phyloP scores from a whole-genome alignment of 2,329 filamentous ascomycete genomes.

The Pyrenochaeta sp. region DNA sequence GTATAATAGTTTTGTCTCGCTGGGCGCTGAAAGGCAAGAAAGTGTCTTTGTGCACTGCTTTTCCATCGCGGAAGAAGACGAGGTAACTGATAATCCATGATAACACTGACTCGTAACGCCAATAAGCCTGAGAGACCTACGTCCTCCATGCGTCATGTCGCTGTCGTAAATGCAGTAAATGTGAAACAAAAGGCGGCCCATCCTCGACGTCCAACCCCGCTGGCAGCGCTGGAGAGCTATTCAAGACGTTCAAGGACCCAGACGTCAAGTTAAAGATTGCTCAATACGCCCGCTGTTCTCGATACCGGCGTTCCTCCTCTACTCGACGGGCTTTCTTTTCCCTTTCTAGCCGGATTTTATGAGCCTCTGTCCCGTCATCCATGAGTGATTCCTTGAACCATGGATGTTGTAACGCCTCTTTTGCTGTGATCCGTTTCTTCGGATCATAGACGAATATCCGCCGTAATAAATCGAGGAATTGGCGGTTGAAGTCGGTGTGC shows the following conservation, averaged over 20 bases:
- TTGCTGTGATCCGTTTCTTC: constrained; percentile 70
- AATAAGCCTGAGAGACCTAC: constrained; percentile 32
- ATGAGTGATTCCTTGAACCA: constrained; percentile 72
- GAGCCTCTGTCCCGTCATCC: constrained; percentile 72
- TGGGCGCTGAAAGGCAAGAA: background rate
- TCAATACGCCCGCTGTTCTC: constrained; percentile 35
- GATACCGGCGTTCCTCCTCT: constrained; percentile 44
- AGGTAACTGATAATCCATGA: constrained; percentile 36
- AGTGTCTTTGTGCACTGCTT: constrained; percentile 1
- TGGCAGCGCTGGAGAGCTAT: constrained; percentile 18
- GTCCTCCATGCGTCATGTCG: constrained; percentile 47
- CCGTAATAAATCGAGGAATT: constrained; percentile 69
- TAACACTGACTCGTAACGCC: constrained; percentile 43
- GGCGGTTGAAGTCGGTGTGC: constrained; percentile 66
- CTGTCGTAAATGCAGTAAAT: constrained; percentile 52
- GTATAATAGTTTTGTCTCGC: constrained; percentile 13
- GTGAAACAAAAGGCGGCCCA: constrained; percentile 34
- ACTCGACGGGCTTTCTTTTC: constrained; percentile 47
- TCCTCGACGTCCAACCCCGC: constrained; percentile 8
- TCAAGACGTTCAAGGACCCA: constrained; percentile 16
- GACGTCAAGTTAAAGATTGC: constrained; percentile 9
- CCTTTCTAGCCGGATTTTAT: constrained; percentile 62
- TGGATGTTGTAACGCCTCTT: constrained; percentile 70
- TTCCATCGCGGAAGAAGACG: constrained; percentile 18
- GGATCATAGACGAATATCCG: constrained; percentile 74